Evolutionary conservation across 257 asterid species (phyloP).

Genomic region (Coffea eugenioides): DNA sequence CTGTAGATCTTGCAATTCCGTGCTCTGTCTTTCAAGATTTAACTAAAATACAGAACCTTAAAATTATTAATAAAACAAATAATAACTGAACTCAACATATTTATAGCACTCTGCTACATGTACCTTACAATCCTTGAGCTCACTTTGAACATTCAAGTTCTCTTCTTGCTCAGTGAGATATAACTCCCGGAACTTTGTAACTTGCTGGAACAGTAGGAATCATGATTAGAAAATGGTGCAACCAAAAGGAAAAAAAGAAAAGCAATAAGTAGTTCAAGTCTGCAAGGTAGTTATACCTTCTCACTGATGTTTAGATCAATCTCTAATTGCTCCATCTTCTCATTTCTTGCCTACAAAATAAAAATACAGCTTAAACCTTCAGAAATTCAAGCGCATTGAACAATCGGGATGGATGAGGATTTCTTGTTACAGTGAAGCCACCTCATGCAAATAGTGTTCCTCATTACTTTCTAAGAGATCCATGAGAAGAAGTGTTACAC

Average conservation of each 20-base stretch:
- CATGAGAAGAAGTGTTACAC: not conserved
- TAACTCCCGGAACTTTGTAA: slow-evolving; percentile 57
- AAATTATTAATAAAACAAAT: slow-evolving; percentile 12
- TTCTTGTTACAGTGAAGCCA: not conserved
- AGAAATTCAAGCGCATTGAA: not conserved
- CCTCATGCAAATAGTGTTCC: not conserved
- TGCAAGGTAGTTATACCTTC: slow-evolving; percentile 43
- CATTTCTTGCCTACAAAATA: slow-evolving; percentile 63
- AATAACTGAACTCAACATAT: slow-evolving; percentile 8
- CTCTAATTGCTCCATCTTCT: slow-evolving; percentile 75
- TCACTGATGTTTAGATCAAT: slow-evolving; percentile 48
- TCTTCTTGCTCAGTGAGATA: slow-evolving; percentile 71
- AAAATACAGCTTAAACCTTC: not conserved
- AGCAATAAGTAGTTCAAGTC: not conserved
- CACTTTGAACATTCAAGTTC: slow-evolving; percentile 52
- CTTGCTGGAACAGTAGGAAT: slow-evolving; percentile 37
- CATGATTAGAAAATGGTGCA: slow-evolving; percentile 3
- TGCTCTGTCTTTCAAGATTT: slow-evolving; percentile 45
- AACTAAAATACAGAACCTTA: slow-evolving; percentile 36
- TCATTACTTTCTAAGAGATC: not conserved
- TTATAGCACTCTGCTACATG: slow-evolving; percentile 9
- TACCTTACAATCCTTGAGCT: slow-evolving; percentile 79
- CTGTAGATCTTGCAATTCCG: slow-evolving; percentile 59
- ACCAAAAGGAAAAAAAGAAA: not conserved
- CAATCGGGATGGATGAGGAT: not conserved